phyloP scores from a whole-genome alignment of 2,329 filamentous ascomycete genomes.

The Fusarium mexicanum region DNA sequence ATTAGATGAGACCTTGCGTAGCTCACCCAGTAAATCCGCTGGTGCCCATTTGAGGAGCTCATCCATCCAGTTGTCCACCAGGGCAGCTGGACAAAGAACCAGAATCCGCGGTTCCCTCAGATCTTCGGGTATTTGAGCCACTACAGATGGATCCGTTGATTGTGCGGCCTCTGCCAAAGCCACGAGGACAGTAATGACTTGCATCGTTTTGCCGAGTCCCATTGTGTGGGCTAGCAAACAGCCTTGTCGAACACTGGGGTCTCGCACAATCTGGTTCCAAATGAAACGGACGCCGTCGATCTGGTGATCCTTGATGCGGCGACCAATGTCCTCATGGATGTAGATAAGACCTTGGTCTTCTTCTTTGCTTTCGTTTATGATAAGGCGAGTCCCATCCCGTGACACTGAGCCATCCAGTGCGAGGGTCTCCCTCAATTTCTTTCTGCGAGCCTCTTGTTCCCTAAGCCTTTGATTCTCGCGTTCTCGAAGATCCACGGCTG shows the following conservation, averaged over 20 bases:
- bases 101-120: constrained; percentile 72
- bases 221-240: constrained; percentile 89
- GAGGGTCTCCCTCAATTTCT: constrained; percentile 57
- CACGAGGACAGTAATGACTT: constrained; percentile 84
- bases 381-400: constrained; percentile 61
- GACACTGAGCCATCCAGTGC: constrained; percentile 54
- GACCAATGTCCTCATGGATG: constrained; percentile 70
- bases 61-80: constrained; percentile 85
- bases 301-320: constrained; percentile 80
- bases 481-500: constrained; percentile 62
- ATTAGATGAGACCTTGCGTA: constrained; percentile 64
- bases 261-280: constrained; percentile 82
- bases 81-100: constrained; percentile 77
- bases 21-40: constrained; percentile 60
- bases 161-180: constrained; percentile 73
- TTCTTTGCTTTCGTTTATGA: constrained; percentile 74
- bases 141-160: constrained; percentile 66
- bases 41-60: constrained; percentile 79
- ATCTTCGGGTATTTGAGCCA: constrained; percentile 72
- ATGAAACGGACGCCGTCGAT: constrained; percentile 84
- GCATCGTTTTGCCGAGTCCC: constrained; percentile 94
- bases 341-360: constrained; percentile 70
- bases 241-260: constrained; percentile 69
- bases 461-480: constrained; percentile 62
- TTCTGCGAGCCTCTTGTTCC: constrained; percentile 63